A percentile compares a stretch with the other conserved stretches of the same genome.
Evolutionary conservation across 2,329 filamentous ascomycete genomes (phyloP).

Genomic region (Sporothrix curviconia): DNA sequence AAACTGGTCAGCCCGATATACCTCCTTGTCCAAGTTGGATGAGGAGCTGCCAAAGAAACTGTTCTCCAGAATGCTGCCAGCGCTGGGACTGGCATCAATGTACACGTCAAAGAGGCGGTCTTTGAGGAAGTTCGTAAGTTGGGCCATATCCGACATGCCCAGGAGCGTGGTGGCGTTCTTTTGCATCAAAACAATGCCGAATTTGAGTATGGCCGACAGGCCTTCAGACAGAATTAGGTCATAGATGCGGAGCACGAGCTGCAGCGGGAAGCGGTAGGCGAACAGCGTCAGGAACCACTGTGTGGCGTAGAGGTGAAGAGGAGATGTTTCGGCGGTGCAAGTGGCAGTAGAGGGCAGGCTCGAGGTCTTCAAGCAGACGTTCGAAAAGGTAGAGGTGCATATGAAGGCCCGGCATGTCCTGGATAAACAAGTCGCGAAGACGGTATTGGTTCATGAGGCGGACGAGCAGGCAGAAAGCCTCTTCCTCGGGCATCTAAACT

Average conservation of each 20-base stretch:
- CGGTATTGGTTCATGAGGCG: constrained; percentile 96
- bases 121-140: constrained; percentile 83
- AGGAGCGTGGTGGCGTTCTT: constrained; percentile 78
- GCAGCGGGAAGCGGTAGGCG: constrained; percentile 91
- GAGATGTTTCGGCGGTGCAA: constrained; percentile 80
- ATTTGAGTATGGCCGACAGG: constrained; percentile 85
- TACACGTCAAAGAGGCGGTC: constrained; percentile 95
- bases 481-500: constrained; percentile 85
- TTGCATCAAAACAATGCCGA: constrained; percentile 92
- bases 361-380: constrained; percentile 83
- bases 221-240: constrained; percentile 92
- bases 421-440: constrained; percentile 83
- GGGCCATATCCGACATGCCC: constrained; percentile 82
- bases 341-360: constrained; percentile 92
- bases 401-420: constrained; percentile 94
- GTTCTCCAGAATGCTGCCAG: constrained; percentile 88
- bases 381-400: constrained; percentile 93
- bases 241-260: constrained; percentile 93
- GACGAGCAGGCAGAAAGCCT: constrained; percentile 89
- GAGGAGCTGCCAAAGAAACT: constrained; percentile 95
- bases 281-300: constrained; percentile 99
- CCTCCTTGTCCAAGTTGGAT: constrained; percentile 83
- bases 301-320: constrained; percentile 88
- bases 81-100: constrained; percentile 86
- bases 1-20: constrained; percentile 89